These are phyloP conservation scores for Pseudopyricularia cyperi DNA, from an alignment of 2,329 filamentous ascomycete species.

Conservation along the genomic window DNA sequence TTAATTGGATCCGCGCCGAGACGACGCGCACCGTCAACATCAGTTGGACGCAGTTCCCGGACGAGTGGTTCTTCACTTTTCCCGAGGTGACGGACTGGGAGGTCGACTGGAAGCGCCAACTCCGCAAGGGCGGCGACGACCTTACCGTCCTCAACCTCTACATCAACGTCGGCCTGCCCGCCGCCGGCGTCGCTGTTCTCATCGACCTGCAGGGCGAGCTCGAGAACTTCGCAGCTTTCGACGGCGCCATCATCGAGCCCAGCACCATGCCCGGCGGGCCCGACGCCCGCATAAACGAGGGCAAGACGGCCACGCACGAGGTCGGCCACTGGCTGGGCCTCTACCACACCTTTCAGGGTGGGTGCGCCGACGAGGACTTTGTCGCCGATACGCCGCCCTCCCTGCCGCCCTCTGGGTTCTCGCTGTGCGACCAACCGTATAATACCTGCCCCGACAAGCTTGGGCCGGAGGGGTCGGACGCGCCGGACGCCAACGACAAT, in stretches of 20 bases:
- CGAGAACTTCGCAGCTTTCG: slow-evolving; percentile 4
- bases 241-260: background rate
- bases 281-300: slow-evolving; percentile 1
- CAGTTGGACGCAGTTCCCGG: background rate
- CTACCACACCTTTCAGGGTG: slow-evolving; percentile 27
- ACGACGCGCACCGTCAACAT: background rate
- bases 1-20: background rate
- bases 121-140: too few relatives aligned
- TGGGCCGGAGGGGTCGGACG: background rate
- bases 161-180: slow-evolving; percentile 7
- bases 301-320: slow-evolving; percentile 21
- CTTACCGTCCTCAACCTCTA: background rate
- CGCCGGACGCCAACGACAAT: slow-evolving; percentile 20
- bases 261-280: slow-evolving; percentile 10
- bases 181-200: slow-evolving; percentile 2
- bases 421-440: slow-evolving; percentile 21
- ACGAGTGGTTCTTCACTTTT: background rate
- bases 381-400: slow-evolving; percentile 24
- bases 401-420: slow-evolving; percentile 14
- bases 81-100: background rate
- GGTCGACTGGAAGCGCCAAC: background rate
- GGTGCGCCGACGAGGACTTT: slow-evolving; percentile 3
- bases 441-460: slow-evolving; percentile 16
- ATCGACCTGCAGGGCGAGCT: slow-evolving; percentile 5
- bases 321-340: slow-evolving; percentile 36